Conservation (phyloP, 1,284 basidiomycete species). For the Heimioporus retisporus region DNA sequence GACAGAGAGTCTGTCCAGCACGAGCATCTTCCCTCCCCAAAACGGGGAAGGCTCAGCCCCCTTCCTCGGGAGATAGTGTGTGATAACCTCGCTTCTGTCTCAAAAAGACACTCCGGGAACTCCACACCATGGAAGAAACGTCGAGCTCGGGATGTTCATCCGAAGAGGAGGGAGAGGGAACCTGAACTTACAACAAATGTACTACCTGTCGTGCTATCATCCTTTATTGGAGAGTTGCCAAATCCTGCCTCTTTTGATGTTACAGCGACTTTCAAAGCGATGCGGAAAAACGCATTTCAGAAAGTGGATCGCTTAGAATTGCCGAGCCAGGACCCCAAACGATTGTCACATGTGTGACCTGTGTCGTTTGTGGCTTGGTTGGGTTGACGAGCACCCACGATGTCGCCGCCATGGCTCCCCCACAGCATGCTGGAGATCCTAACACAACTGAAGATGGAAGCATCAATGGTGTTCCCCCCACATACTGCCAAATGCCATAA, state of each 20-base stretch:
- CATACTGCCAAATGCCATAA: no score
- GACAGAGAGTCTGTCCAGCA: slow-evolving; percentile 51
- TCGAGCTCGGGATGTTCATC: slow-evolving; percentile 53
- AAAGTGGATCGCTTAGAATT: no score
- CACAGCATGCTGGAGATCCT: no score
- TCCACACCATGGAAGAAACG: slow-evolving; percentile 62
- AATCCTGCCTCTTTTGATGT: slow-evolving; percentile 78
- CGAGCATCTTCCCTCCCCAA: slow-evolving; percentile 59
- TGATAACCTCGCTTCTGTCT: slow-evolving; percentile 54
- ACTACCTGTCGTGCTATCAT: slow-evolving; percentile 78
- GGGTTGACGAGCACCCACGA: no score
- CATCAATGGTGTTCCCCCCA: no score
- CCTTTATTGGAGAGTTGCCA: slow-evolving; percentile 88
- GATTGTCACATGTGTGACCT: no score
- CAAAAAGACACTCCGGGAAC: slow-evolving; percentile 57
- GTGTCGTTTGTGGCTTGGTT: no score
- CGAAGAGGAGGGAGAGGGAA: slow-evolving; percentile 55
- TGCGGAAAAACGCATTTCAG: no score
- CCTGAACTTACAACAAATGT: slow-evolving; percentile 60
- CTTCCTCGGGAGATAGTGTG: slow-evolving; percentile 64
- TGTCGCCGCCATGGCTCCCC: no score
- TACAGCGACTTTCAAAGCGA: no score
- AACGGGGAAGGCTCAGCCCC: slow-evolving; percentile 64
- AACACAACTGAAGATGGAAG: no score
- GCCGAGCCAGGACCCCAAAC: no score